phyloP scores from a whole-genome alignment of 2,329 filamentous ascomycete genomes.

The Pseudogymnoascus sp. region DNA sequence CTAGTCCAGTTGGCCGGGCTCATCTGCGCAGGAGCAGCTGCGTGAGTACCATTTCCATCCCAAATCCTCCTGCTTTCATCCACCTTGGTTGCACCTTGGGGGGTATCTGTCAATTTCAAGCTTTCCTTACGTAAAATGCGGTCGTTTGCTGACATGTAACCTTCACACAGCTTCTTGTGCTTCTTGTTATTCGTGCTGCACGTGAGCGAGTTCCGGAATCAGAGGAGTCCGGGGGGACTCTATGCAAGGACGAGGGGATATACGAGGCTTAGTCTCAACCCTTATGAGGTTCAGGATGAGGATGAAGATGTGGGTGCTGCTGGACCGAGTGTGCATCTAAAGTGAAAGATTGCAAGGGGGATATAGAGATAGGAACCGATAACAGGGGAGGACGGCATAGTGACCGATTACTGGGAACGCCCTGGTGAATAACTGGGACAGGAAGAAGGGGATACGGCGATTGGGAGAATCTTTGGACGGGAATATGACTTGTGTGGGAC shows the following conservation, averaged over 20 bases:
- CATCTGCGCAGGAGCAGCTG: background rate
- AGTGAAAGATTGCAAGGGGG: background rate
- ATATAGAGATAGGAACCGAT: background rate
- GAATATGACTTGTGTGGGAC: background rate
- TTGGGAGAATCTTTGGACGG: background rate
- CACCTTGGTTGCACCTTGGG: background rate
- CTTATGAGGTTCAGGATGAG: constrained; percentile 1
- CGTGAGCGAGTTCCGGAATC: background rate
- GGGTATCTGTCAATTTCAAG: background rate
- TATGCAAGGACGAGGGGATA: constrained; percentile 1
- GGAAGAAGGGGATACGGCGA: background rate
- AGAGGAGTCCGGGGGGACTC: background rate
- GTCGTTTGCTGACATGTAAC: background rate
- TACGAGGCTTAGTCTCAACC: background rate
- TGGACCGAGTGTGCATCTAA: background rate
- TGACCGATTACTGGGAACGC: background rate
- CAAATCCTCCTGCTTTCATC: background rate
- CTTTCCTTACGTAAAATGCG: background rate
- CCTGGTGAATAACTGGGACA: background rate
- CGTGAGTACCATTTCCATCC: background rate
- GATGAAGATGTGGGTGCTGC: background rate
- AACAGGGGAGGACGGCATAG: background rate
- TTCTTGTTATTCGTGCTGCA: background rate
- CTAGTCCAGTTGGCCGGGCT: background rate
- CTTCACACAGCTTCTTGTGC: background rate